These are phyloP conservation scores for Phytophthora multivora DNA, from an alignment of 352 stramenopile species.

Conservation along the genomic window DNA sequence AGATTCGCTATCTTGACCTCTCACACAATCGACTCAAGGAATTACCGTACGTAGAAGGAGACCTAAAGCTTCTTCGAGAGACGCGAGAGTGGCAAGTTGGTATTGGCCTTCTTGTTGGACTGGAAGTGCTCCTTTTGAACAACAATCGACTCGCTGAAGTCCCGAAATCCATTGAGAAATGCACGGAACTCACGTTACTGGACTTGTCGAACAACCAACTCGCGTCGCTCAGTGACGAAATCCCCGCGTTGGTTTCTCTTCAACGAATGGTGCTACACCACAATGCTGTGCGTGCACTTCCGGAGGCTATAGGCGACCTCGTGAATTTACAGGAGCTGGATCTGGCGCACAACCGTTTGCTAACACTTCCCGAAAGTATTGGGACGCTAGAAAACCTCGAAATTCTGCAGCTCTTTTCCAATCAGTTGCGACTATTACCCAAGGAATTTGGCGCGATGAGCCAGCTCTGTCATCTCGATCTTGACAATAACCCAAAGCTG, in stretches of 20 bases:
- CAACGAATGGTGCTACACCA: constrained; percentile 42
- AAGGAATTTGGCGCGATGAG: constrained; percentile 42
- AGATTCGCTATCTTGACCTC: constrained; percentile 52
- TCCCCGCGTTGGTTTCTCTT: constrained; percentile 46
- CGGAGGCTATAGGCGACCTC: constrained; percentile 47
- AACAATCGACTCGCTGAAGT: constrained; percentile 56
- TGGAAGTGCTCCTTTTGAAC: constrained; percentile 52
- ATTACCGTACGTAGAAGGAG: constrained; percentile 67
- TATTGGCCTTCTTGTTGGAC: constrained; percentile 45
- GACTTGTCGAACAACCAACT: constrained; percentile 65
- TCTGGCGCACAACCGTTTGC: constrained; percentile 47
- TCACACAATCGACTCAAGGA: constrained; percentile 57
- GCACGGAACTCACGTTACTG: constrained; percentile 40
- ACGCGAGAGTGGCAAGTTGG: constrained; percentile 78
- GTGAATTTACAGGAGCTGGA: constrained; percentile 42
- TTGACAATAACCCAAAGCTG: constrained; percentile 55
- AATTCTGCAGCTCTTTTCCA: constrained; percentile 42
- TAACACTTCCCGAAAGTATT: constrained; percentile 43
- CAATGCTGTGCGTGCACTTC: constrained; percentile 47
- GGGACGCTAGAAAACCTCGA: constrained; percentile 48
- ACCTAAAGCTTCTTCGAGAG: constrained; percentile 72
- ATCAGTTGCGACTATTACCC: constrained; percentile 50
- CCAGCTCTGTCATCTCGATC: constrained; percentile 28
- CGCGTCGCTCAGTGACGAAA: constrained; percentile 37
- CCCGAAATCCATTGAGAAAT: constrained; percentile 61